These are phyloP conservation scores for Salix viminalis DNA, from an alignment of 345 rosid genomes.

Conservation along the genomic window DNA sequence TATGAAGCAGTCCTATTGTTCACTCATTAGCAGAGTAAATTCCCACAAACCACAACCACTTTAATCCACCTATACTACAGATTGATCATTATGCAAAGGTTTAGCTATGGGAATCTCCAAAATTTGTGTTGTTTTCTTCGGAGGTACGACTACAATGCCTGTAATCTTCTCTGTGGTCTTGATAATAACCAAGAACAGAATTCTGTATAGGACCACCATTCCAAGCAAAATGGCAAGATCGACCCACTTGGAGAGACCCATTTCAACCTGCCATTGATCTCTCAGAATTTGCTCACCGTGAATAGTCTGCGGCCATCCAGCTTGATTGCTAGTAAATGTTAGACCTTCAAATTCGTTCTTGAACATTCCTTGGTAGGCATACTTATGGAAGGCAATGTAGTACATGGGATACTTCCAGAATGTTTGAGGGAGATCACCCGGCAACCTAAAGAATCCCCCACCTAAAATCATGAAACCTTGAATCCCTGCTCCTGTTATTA, in stretches of 20 bases:
- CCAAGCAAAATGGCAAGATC: conserved; percentile 41
- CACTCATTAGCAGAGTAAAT: too few species aligned
- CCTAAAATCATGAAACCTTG: conserved; percentile 47
- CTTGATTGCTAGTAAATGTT: conserved; percentile 12
- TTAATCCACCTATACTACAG: too few species aligned
- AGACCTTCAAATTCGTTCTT: conserved; percentile 37
- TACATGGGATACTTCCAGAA: conserved; percentile 47
- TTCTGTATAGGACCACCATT: conserved; percentile 37
- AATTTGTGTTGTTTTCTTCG: neutral
- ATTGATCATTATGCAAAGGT: conserved; percentile 1
- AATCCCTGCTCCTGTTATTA: conserved; percentile 49
- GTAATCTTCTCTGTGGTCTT: conserved; percentile 18
- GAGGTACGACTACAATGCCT: neutral
- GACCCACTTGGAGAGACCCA: conserved; percentile 54
- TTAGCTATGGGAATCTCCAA: conserved; percentile 5
- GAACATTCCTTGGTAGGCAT: conserved; percentile 15
- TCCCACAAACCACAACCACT: too few species aligned
- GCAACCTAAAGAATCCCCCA: conserved; percentile 50
- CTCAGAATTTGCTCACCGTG: conserved; percentile 36
- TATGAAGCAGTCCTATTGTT: too few species aligned
- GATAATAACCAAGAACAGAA: conserved; percentile 30
- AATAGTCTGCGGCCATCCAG: neutral
- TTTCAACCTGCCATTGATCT: conserved; percentile 33
- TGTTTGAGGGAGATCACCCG: conserved; percentile 36
- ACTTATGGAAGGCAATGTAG: conserved; percentile 33